Evolutionary conservation across 257 asterid genomes (phyloP).

Genomic region (Agastache rugosa): DNA sequence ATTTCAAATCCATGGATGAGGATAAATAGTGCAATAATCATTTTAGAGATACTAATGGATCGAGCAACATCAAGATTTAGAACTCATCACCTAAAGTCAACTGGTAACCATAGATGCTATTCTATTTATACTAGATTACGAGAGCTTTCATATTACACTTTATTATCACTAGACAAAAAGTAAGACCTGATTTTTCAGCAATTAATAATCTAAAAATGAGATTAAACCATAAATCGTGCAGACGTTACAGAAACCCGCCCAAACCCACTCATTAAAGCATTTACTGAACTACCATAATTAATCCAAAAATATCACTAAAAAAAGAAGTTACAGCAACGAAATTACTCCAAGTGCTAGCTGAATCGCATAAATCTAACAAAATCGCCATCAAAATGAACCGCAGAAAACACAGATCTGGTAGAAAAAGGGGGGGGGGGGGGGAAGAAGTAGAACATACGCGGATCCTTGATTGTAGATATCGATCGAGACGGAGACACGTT

Average conservation of each 20-base stretch:
- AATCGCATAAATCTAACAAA: not conserved
- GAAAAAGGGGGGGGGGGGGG: slow-evolving; percentile 7
- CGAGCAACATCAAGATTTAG: not conserved
- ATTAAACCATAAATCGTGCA: slow-evolving; percentile 8
- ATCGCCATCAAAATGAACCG: slow-evolving; percentile 9
- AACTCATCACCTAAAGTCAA: slow-evolving; percentile 16
- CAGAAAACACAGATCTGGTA: slow-evolving; percentile 38
- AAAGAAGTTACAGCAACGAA: slow-evolving; percentile 1
- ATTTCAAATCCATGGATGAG: not conserved
- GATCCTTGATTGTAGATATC: slow-evolving; percentile 88
- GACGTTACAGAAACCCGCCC: slow-evolving; percentile 9
- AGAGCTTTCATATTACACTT: not conserved
- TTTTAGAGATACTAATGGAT: not conserved
- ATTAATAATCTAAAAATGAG: not conserved
- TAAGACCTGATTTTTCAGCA: slow-evolving; percentile 8
- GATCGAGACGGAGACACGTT: slow-evolving; percentile 74
- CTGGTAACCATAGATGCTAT: not conserved
- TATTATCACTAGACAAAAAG: not conserved
- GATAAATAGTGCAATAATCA: not conserved
- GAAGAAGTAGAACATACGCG: slow-evolving; percentile 52
- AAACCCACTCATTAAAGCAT: slow-evolving; percentile 26
- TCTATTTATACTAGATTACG: not conserved
- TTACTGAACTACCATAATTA: slow-evolving; percentile 20
- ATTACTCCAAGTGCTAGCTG: not conserved
- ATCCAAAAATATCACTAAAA: not conserved